Evolutionary conservation across 306 rosid genomes (phyloP).

Genomic region (Cicer pinnatifidum): DNA sequence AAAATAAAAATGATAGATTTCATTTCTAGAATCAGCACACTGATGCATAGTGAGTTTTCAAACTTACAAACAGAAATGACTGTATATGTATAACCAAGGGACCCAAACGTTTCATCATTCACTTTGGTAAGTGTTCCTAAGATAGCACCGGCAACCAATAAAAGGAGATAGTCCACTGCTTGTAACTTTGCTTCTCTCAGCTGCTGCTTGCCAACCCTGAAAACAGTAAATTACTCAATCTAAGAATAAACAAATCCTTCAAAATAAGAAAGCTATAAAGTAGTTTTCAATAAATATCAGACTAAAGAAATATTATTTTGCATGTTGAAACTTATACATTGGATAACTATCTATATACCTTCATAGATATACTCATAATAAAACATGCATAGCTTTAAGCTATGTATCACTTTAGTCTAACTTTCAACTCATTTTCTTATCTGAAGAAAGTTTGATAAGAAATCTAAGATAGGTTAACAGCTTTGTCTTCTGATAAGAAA

Average conservation of each 20-base stretch:
- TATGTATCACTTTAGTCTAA: not conserved
- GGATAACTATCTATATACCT: not conserved
- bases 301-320: not conserved
- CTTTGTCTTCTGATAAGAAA: too few relatives aligned
- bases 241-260: constrained; percentile 23
- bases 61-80: constrained; percentile 77
- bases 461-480: too few relatives aligned
- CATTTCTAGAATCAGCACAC: constrained; percentile 6
- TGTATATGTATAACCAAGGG: constrained; percentile 66
- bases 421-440: not conserved
- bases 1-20: not conserved
- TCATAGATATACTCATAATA: not conserved
- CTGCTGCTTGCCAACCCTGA: constrained; percentile 68
- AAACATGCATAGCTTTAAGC: not conserved
- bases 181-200: constrained; percentile 60
- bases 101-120: constrained; percentile 64
- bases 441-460: constrained; percentile 32
- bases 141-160: constrained; percentile 72
- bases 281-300: not conserved
- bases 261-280: not conserved
- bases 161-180: constrained; percentile 68
- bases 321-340: constrained; percentile 4
- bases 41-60: constrained; percentile 11
- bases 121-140: constrained; percentile 69
- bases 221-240: constrained; percentile 42